Conservation (phyloP, 768 basidiomycete species). For the Suillus paluster region DNA sequence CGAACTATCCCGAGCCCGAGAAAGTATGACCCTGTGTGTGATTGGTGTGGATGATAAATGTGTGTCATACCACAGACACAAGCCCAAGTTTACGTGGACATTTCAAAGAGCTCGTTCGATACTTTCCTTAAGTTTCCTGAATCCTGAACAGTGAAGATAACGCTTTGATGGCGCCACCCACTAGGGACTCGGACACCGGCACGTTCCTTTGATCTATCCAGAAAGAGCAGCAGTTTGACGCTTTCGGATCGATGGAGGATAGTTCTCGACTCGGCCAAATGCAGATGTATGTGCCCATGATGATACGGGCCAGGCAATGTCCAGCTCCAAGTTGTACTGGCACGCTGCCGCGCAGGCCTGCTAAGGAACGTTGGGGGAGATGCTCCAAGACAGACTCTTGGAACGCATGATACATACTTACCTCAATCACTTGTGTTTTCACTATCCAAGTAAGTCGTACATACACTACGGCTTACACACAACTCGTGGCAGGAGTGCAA, state of each 20-base stretch:
- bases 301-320: neutral
- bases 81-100: neutral
- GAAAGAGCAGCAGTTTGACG: neutral
- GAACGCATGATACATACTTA: neutral
- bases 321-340: neutral
- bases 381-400: neutral
- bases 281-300: neutral
- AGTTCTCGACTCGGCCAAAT: neutral
- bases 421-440: neutral
- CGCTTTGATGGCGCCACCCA: neutral
- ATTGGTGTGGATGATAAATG: neutral
- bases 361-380: neutral
- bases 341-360: neutral
- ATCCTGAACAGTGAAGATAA: neutral
- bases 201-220: neutral
- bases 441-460: neutral
- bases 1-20: neutral
- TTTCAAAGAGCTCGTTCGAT: neutral
- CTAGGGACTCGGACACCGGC: neutral
- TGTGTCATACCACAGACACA: neutral
- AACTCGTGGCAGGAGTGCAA: neutral
- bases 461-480: neutral
- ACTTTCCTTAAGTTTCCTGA: neutral
- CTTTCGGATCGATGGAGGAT: neutral
- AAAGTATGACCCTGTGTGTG: neutral